Base-by-base conservation (phyloP, 768 basidiomycete species). In the Rhodotorula diobovata region DNA sequence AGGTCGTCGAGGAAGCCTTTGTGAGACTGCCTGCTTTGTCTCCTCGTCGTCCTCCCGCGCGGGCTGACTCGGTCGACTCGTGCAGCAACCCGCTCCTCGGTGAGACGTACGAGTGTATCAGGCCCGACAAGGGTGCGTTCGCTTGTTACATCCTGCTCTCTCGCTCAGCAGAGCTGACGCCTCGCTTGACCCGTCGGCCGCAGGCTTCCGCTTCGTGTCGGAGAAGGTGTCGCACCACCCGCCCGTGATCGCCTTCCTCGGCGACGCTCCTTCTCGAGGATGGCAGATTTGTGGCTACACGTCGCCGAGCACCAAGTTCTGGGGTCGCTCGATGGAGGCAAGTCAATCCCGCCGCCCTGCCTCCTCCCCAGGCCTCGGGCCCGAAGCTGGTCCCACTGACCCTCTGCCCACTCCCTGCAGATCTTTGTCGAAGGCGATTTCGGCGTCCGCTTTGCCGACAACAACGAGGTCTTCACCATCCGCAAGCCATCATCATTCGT, bases 201-300 rank as follows among this genome's bases (percentile, higher is more conserved):
- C 71, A 77, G 76, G 75, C 41, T 69, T 78, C 61, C 71, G 70
- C 39, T 78, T 77, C 63, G 53, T 96, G 50, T 60, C 67, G 3
- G 95, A 99, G 78, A 94, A 98, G 85, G 95, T 98, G 71, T 93
- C 90, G 79, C 95, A 98, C 80, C 93, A 97, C 79, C 95, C 95
- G 11, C 71, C 70, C 34, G 43, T 76, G 12, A 34, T 76, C 37
- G 76, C 78, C 12, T 75, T 74, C 61, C 68, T 64, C 54, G 61
- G 68, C 55, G 67, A 63, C 23, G 72, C 68, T 9, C 48, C 59
- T 15, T 60, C 61, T 12, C 43, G 54, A 20, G 73, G 71, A 7
- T 76, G 76, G 78, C 43, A 70, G 35, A 41, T 74, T 48, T 51
- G 66, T 32, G 64, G 76, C 30, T 37, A 72, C 55, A 34, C 66